Evolutionary conservation across 176 grass and related monocot genomes (phyloP), one percentile per base, ranked within the genome.

Genomic region (Raddia guianensis): DNA sequence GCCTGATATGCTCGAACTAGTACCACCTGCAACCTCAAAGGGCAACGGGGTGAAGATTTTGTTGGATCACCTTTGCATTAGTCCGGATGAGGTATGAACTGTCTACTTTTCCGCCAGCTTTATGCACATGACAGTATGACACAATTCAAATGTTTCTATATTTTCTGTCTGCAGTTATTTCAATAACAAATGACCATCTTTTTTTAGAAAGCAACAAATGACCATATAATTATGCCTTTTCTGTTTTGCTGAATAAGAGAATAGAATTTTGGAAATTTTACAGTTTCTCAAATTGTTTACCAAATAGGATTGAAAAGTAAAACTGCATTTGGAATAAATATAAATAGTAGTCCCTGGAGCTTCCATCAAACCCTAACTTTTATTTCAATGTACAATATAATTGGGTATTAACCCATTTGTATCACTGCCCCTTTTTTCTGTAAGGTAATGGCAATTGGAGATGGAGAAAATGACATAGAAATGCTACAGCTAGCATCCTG

Each of bases 401-500:
- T 42, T 8, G 6, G 61, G 11, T 51, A 70, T 63, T 76, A 18
- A 21, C 43, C 2, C 35, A 15, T 13, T 34, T 77, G 44, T 21
- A 67, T 68, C 37, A 14, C 19, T 76, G 46, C 18, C 1, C 4
- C 46, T 63, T 66, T 13, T 64, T 74, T 69, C 6, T 78, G 10
- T 56, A 77, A 98, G 92, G 64, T 93, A 82, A 99, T 99, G 93
- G 97, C 97, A 34, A 99, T 99, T 72, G 93, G 97, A 54, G 93
- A 99, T 72, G 97, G 97, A 53, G 91, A 99, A 87, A 99, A 99
- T 87, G 97, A 96, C 76, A 81, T 91, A 8, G 97, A 99, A 92
- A 93, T 99, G 97, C 77, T 93, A 37, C 82, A 99, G 70, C 60
- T 96, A 55, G 91, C 91, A 84, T 95, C 88, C 6, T 67, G 96